Conservation (phyloP, 2,329 filamentous ascomycete species). For the Colletotrichum sp. region DNA sequence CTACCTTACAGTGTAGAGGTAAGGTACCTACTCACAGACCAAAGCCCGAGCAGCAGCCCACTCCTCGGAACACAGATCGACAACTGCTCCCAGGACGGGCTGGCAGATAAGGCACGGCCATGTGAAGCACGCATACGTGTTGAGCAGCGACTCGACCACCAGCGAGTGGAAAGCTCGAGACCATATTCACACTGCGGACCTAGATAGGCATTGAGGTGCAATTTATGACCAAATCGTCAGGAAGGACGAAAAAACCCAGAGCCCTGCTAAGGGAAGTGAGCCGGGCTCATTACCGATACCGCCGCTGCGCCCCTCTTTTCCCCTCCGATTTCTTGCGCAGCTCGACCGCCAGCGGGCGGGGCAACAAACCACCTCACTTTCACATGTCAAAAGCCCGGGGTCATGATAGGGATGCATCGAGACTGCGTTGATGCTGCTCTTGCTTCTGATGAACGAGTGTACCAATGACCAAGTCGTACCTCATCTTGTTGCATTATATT, state of each 20-base stretch:
- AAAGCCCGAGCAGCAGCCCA: neutral
- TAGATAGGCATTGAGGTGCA: neutral
- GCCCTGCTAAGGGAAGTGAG: neutral
- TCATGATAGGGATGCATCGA: slow-evolving; percentile 10
- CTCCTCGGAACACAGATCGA: slow-evolving; percentile 6
- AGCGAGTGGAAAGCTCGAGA: neutral
- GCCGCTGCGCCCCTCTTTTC: neutral
- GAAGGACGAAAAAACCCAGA: neutral
- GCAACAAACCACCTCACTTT: slow-evolving; percentile 10
- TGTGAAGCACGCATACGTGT: neutral
- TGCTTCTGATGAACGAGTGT: neutral
- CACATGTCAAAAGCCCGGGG: slow-evolving; percentile 16
- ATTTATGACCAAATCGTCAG: neutral
- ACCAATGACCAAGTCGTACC: neutral
- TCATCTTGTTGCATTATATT: neutral
- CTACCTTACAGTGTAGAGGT: neutral
- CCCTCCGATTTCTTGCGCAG: neutral
- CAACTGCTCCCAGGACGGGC: neutral
- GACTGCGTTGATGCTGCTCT: neutral
- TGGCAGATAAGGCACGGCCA: slow-evolving; percentile 12
- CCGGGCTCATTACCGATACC: neutral
- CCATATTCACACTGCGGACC: neutral
- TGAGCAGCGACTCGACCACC: neutral
- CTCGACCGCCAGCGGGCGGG: neutral
- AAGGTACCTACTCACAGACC: neutral